Conservation (phyloP, 75 land plant genomes). For the Larix kaempferi region DNA sequence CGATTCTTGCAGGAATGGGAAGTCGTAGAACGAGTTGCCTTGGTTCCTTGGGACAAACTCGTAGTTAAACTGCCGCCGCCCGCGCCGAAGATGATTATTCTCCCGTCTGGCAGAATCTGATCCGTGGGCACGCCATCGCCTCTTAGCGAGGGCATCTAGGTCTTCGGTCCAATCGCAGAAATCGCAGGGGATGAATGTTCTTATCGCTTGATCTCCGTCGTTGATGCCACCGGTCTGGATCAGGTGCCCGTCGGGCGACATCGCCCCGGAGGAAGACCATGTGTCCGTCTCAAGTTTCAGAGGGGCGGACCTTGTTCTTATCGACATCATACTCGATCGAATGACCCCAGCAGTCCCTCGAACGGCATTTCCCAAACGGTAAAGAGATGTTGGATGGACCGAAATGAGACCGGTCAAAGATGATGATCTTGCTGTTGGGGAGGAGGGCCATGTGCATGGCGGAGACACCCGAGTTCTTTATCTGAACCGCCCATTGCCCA, state of each 20-base stretch:
- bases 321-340: slow-evolving; percentile 43
- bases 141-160: too few species aligned
- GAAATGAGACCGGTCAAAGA: slow-evolving; percentile 56
- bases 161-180: too few species aligned
- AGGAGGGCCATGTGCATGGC: slow-evolving; percentile 82
- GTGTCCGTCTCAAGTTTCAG: slow-evolving; percentile 57
- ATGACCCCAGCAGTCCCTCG: slow-evolving; percentile 75
- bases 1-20: slow-evolving; percentile 39
- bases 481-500: slow-evolving; percentile 34
- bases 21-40: too few species aligned
- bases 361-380: slow-evolving; percentile 32
- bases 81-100: slow-evolving; percentile 56
- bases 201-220: slow-evolving; percentile 27
- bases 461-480: slow-evolving; percentile 50
- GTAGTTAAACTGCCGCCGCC: slow-evolving; percentile 32
- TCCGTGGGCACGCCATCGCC: slow-evolving; percentile 37
- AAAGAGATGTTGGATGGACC: slow-evolving; percentile 57
- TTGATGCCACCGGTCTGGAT: slow-evolving; percentile 75
- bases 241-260: slow-evolving; percentile 61
- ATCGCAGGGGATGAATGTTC: too few species aligned
- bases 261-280: slow-evolving; percentile 72
- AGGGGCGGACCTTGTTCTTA: slow-evolving; percentile 38
- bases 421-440: slow-evolving; percentile 47
- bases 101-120: slow-evolving; percentile 43
- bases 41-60: slow-evolving; percentile 44